Base-by-base conservation (phyloP, 225 moss, liverwort and hornwort genomes). In the Pseudisothecium myosuroides region DNA sequence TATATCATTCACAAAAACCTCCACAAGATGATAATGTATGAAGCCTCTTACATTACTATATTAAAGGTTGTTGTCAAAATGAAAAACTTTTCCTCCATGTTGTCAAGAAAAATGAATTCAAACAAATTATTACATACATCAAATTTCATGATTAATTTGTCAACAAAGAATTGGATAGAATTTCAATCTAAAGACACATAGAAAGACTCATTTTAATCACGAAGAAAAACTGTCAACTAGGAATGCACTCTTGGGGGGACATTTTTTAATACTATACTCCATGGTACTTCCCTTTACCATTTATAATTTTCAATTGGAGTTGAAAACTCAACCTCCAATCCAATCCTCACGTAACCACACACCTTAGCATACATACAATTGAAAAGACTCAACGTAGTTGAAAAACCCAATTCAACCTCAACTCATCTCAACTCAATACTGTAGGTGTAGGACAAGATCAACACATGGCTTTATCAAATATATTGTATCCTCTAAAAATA, bases 301-400 rank as follows among this genome's bases (percentile, higher is more conserved):
- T 49, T 31, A 75, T 32, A 32, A 75, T 32, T 31, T 2, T 74
- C 5, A 50, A 50, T 34, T 76, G 21, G 12, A 6, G 7, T 50
- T 21, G 12, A 34, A 76, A 50, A 76, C 4, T 12, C 12, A 32
- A 12, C 31, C 7, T 12, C 20, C 19, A 50, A 49, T 0, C 32
- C 32, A 76, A 12, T 8, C 8, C 1, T 12, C 4, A 31, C 0
- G 1, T 6, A 39, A 1, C 7, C 4, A 71, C 8, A 39, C 5
- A 8, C 5, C 1, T 43, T 17, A 52, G 13, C 2, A 52, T 76
- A 50, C 2, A 52, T 76, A 50, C 2, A 20, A 16, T 36, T 76
- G 19, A 52, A 50, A 52, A 34, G 1, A 34, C 10, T 28, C 24
- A 43, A 43, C 27, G 5, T 5, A 8, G 15, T 72, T 72, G 39